Percentiles rank a stretch among this genome's conserved stretches.
Conservation (phyloP, 352 stramenopile species). For the Phytophthora europaea region DNA sequence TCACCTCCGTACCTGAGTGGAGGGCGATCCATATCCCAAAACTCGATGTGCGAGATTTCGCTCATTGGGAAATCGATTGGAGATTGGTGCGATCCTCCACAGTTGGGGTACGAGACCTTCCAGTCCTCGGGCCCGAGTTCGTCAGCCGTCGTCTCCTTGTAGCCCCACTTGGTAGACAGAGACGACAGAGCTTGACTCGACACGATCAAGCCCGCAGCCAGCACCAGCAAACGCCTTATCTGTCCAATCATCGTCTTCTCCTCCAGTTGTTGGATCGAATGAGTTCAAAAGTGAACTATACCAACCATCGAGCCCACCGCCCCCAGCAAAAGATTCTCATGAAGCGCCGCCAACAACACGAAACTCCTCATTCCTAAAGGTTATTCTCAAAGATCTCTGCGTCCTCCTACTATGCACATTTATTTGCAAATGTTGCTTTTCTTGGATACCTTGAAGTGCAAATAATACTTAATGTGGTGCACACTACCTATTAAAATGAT, state of each 20-base stretch:
- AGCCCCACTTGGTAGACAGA: background rate
- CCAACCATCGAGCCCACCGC: background rate
- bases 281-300: background rate
- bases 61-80: background rate
- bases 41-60: background rate
- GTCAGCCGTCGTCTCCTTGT: background rate
- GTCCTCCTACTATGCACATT: background rate
- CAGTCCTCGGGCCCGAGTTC: background rate
- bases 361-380: background rate
- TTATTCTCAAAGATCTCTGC: background rate
- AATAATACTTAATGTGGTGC: slow-evolving; percentile 9
- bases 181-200: background rate
- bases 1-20: slow-evolving; percentile 19
- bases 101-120: background rate
- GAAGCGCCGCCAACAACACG: background rate
- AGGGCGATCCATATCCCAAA: background rate
- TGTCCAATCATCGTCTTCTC: background rate
- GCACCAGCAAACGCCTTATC: background rate
- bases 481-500: background rate
- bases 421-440: no score
- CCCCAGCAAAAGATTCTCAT: background rate
- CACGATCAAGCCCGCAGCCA: background rate
- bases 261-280: background rate
- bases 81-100: background rate
- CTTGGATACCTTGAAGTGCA: no score